phyloP scores from a whole-genome alignment of 1,139 yeast species.

The Taiozyma onychis region DNA sequence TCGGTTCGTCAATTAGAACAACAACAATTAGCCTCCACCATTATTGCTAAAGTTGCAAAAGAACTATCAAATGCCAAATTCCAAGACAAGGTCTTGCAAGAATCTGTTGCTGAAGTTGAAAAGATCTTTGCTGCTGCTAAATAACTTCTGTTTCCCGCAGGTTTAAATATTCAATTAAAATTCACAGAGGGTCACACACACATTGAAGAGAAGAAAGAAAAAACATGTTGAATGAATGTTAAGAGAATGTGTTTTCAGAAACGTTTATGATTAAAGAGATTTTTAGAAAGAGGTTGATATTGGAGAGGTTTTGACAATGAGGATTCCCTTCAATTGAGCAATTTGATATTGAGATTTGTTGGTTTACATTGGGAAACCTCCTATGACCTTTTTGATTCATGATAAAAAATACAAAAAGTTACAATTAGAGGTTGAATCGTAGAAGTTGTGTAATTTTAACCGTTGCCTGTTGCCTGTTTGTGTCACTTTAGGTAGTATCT shows the following conservation, averaged over 20 bases:
- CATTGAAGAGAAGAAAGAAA: background rate
- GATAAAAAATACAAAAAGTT: background rate
- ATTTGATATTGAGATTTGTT: background rate
- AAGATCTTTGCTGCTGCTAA: conserved; percentile 50
- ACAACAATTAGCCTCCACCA: conserved; percentile 81
- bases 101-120: conserved; percentile 90
- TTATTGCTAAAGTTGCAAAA: conserved; percentile 82
- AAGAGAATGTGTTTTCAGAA: background rate
- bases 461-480: no score
- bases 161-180: background rate
- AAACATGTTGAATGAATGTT: background rate
- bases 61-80: conserved; percentile 84
- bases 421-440: background rate
- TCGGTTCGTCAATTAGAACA: conserved; percentile 97
- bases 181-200: background rate
- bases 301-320: background rate
- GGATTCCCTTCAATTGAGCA: background rate
- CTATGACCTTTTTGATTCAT: background rate
- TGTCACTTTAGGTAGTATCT: background rate
- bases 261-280: background rate
- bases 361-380: background rate
- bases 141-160: conserved; percentile 7
- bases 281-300: background rate
- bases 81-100: conserved; percentile 89
- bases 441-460: background rate